These are phyloP conservation scores for Pyrus communis DNA, from an alignment of 306 rosid species.

Conservation along the genomic window DNA sequence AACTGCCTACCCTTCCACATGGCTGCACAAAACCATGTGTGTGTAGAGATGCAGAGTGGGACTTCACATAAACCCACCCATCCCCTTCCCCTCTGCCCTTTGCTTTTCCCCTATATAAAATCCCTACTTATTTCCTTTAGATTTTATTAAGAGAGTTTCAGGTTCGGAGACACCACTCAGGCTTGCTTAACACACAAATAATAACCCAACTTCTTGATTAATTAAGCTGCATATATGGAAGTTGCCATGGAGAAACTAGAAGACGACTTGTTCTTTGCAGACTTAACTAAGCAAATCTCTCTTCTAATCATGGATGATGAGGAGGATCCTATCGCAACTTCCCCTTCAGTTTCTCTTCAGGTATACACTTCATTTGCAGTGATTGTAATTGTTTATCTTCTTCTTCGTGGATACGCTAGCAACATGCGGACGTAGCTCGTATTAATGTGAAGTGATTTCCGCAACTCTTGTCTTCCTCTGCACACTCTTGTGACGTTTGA, in stretches of 20 bases:
- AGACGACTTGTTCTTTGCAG: constrained; percentile 71
- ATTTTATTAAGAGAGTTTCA: not conserved
- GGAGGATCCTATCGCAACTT: constrained; percentile 38
- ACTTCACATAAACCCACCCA: constrained; percentile 4
- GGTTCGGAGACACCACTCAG: not conserved
- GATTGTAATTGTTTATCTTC: not conserved
- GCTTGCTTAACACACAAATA: not conserved
- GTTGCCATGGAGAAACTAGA: constrained; percentile 40
- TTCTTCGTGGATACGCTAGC: not conserved
- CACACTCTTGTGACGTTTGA: not conserved
- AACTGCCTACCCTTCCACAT: constrained; percentile 75
- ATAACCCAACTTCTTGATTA: not conserved
- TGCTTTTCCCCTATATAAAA: constrained; percentile 22
- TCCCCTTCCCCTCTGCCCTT: not conserved
- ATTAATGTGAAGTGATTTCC: not conserved
- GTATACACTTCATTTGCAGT: constrained; percentile 15
- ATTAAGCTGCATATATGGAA: constrained; percentile 33
- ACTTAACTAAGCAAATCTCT: constrained; percentile 72
- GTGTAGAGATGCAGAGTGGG: not conserved
- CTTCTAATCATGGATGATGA: constrained; percentile 83
- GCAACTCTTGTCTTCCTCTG: not conserved
- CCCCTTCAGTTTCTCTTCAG: constrained; percentile 44
- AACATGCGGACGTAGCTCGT: not conserved
- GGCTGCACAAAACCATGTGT: constrained; percentile 34
- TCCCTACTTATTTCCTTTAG: constrained; percentile 15